Evolutionary conservation across 2,329 filamentous ascomycete species (phyloP).

Genomic region (Penicillium sp.): DNA sequence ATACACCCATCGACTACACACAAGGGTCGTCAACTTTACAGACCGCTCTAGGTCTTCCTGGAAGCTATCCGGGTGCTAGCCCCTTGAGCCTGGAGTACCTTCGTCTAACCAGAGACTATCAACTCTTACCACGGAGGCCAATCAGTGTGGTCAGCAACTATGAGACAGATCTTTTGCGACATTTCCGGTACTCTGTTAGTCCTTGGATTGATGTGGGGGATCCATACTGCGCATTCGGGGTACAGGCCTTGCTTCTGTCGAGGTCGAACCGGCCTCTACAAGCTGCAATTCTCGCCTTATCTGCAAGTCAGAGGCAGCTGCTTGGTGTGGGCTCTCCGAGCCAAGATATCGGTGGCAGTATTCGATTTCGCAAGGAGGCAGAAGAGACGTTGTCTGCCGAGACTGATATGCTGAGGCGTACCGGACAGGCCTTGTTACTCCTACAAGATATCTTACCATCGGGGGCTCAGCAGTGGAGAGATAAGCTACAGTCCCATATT

Average conservation of each 20-base stretch:
- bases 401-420: slow-evolving; percentile 15
- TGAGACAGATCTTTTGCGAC: slow-evolving; percentile 28
- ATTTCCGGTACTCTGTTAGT: slow-evolving; percentile 30
- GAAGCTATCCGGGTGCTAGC: neutral
- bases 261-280: slow-evolving; percentile 22
- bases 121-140: slow-evolving; percentile 1
- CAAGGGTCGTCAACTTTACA: slow-evolving; percentile 1
- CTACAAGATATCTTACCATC: slow-evolving; percentile 22
- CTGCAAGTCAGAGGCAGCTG: slow-evolving; percentile 19
- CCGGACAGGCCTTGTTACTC: slow-evolving; percentile 20
- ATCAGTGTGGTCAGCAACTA: slow-evolving; percentile 9
- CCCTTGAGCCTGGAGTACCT: slow-evolving; percentile 4
- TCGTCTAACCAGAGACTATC: slow-evolving; percentile 7
- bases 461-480: slow-evolving; percentile 23
- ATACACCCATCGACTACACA: neutral
- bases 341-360: slow-evolving; percentile 11
- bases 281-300: slow-evolving; percentile 25
- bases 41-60: neutral
- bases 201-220: slow-evolving; percentile 33
- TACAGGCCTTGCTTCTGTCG: slow-evolving; percentile 26
- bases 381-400: slow-evolving; percentile 17
- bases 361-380: slow-evolving; percentile 23
- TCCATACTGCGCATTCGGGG: slow-evolving; percentile 25
- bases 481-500: slow-evolving; percentile 8
- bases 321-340: neutral